Evolutionary conservation across 139 green algal species (phyloP), one percentile per base, ranked within the genome.

Genomic region (Eudorina sp.): DNA sequence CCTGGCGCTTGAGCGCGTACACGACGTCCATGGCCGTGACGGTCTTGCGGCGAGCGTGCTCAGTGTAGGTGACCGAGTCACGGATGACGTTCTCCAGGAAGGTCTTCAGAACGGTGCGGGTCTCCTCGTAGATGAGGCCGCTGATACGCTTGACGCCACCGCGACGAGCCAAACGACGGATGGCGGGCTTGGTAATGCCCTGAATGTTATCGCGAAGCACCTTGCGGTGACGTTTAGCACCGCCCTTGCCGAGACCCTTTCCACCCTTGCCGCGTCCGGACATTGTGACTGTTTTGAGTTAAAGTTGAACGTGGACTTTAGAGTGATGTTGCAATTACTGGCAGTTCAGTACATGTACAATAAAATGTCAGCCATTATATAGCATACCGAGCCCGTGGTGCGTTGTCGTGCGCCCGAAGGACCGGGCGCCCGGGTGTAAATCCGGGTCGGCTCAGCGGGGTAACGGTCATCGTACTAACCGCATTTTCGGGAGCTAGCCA

Each of bases 11-110:
- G 90, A 99, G 96, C 14, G 97, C 96, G 86, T 98, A 99, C 7
- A 99, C 97, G 7, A 99, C 97, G 90, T 99, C 97, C 92, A 99
- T 97, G 45, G 97, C 97, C 43, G 97, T 98, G 43, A 99, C 97
- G 14, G 97, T 99, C 96, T 99, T 99, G 87, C 97, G 94, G 80
- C 96, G 93, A 53, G 97, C 97, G 94, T 99, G 97, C 96, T 99
- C 97, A 55, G 97, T 99, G 96, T 99, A 99, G 90, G 97, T 99
- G 31, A 99, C 97, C 29, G 97, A 96, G 88, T 99, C 97, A 72
- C 97, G 93, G 92, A 98, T 96, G 40, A 98, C 96, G 91, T 98
- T 98, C 95, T 98, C 96, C 40, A 98, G 94, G 93, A 98, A 98
- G 75, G 97, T 95, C 95, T 98, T 98, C 79, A 98, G 94, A 41